Evolutionary conservation across 1,139 yeast genomes (phyloP), one percentile per base, ranked within the genome.

Genomic region (Lodderomyces beijingensis): DNA sequence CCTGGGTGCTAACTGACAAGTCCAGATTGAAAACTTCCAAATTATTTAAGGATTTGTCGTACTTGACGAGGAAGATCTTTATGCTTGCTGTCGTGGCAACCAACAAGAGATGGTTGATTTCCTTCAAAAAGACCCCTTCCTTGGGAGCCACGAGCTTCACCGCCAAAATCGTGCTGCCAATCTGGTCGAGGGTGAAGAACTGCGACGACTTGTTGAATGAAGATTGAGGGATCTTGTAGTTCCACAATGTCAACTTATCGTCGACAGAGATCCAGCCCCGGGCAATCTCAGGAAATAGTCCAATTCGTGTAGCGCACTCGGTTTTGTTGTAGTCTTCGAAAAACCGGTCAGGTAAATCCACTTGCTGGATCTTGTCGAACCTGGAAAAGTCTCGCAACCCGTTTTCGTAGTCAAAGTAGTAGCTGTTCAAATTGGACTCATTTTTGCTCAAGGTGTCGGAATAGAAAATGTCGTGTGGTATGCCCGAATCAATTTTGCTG

Each of bases 211-310:
- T 59, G 43, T 65, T 65, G 43, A 66, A 66, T 7, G 72, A 65
- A 3, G 70, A 62, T 38, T 72, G 76, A 2, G 80, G 74, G 31
- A 78, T 77, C 40, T 63, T 65, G 51, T 77, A 81, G 51, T 83
- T 80, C 98, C 98, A 91, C 24, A 93, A 70, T 25, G 84, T 75
- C 47, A 93, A 66, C 48, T 82, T 79, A 50, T 83, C 83, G 54
- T 88, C 97, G 25, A 82, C 78, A 2, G 86, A 78, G 30, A 89
- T 74, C 97, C 97, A 91, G 6, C 91, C 79, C 40, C 96, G 74
- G 41, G 79, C 77, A 26, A 91, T 74, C 38, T 83, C 89, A 0
- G 91, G 77, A 45, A 91, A 81, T 31, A 89, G 61, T 6, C 98
- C 98, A 77, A 86, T 80, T 41, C 80, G 80, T 20, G 89, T 77